These are phyloP conservation scores for Trametes coccinea DNA, from an alignment of 768 basidiomycete species.

Conservation along the genomic window DNA sequence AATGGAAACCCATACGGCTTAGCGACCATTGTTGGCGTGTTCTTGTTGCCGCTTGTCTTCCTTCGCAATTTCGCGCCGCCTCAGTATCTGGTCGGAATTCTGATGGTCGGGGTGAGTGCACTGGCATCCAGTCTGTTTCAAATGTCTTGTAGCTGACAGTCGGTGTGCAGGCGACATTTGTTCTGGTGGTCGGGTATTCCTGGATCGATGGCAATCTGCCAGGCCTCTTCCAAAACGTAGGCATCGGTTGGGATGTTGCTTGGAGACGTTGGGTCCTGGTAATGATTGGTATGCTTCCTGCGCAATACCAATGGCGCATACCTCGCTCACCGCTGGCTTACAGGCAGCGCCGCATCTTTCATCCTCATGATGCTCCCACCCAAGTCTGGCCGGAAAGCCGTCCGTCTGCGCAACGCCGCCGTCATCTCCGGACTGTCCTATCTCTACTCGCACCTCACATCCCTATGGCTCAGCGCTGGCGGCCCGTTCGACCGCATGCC, in stretches of 20 bases:
- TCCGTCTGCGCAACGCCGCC: conserved; percentile 44
- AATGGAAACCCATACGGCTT: conserved; percentile 56
- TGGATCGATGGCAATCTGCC: conserved; percentile 56
- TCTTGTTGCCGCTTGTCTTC: conserved; percentile 50
- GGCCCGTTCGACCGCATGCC: conserved; percentile 6
- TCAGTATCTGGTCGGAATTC: conserved; percentile 38
- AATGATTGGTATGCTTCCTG: conserved; percentile 42
- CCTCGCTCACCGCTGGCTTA: background rate
- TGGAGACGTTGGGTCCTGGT: conserved; percentile 55
- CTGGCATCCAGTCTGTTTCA: background rate
- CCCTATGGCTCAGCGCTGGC: conserved; percentile 40
- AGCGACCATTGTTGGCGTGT: conserved; percentile 48
- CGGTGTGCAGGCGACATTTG: conserved; percentile 39
- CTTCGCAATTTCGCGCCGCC: conserved; percentile 48
- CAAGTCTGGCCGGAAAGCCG: conserved; percentile 47
- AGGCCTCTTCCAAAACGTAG: conserved; percentile 44
- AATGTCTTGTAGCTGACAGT: background rate
- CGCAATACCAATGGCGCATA: background rate
- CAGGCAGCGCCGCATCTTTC: conserved; percentile 52
- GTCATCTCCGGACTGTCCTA: conserved; percentile 42
- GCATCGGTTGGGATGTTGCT: conserved; percentile 52
- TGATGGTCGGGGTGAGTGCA: conserved; percentile 40
- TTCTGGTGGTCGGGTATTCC: conserved; percentile 53
- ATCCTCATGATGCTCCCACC: conserved; percentile 57
- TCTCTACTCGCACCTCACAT: conserved; percentile 44